Base-by-base conservation (phyloP, 164 flowering plant genomes). In the Malania oleifera region DNA sequence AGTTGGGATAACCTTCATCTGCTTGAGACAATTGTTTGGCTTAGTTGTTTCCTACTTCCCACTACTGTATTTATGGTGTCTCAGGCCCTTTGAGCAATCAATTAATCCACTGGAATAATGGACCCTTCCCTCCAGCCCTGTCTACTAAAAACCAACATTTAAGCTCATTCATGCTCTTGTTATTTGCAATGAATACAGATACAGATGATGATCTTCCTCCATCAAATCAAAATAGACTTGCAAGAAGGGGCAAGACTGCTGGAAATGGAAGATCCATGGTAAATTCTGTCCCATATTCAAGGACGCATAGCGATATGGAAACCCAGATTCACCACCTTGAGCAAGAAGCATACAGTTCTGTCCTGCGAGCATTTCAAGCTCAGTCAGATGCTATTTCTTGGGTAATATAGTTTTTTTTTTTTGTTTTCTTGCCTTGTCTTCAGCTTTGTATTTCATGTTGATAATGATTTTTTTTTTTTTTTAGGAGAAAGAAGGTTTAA, bases 371-470 rank as follows among this genome's bases (percentile, higher is more conserved):
- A 52, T 95, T 95, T 69, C 86, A 86, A 79, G 99, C 99, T 53
- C 99, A 91, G 66, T 77, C 99, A 15, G 95, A 95, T 79, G 89
- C 95, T 58, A 76, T 95, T 73, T 73, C 97, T 63, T 95, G 99
- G 97, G 97, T 95, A 87, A 56, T 19, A n/a, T 52, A 13, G 38
- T 49, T 20, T 59, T 17, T 7, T 19, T 23, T 52, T 41, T 39
- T 54, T 26, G 3, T 38, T 52, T 25, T 50, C 24, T 50, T 48
- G 2, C 28, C 12, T 20, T 38, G 26, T 31, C 9, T 26, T 24
- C 37, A 12, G 1, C 29, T 53, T 29, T 28, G 14, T 31, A 18
- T n/a, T 48, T 13, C 45, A 20, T 47, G 56, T 15, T 47, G 5
- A 14, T 43, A 27, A 25, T 22, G 47, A 5, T 27, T 60, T 11